Evolutionary conservation across 2,329 filamentous ascomycete genomes (phyloP), one percentile per base, ranked within the genome.

Genomic region (Diaporthe nobilis): DNA sequence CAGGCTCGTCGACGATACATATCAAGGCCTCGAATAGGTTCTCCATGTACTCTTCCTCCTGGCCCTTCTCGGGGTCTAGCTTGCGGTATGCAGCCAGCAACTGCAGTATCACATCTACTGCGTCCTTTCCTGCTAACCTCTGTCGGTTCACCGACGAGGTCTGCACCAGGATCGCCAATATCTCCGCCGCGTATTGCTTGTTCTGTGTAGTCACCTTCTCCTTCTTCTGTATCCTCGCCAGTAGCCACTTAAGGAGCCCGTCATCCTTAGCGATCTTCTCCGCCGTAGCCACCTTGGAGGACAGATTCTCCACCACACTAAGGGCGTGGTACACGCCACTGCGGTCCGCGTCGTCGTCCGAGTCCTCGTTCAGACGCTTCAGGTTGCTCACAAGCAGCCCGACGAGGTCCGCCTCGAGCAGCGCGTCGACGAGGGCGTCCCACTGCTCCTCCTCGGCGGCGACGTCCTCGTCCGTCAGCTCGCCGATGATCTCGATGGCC

Each of bases 31-130:
- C 96, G 82, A 99, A 99, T 0, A 98, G 82, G 79, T 99, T 98
- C 84, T 98, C 95, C 82, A 97, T 94, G 82, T 94, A 98, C 85
- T 99, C 97, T 82, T 98, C 96, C 83, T 98, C 97, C 70, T 97
- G 93, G 75, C 95, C 95, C 81, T 94, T 96, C 67, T 92, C 90
- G 0, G 97, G 97, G 81, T 99, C 96, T 67, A 92, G 90, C 85
- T 94, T 94, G 74, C 97, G 92, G 85, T 98, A 99, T 1, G 92
- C 87, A 1, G 96, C 94, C 0, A 97, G 90, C 0, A 98, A 88
- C 84, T 97, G 95, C 20, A 99, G 91, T 79, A 98, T 87, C 4
- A 89, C 84, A 80, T 99, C 96, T 10, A 97, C 88, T 0, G 94
- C 93, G 77, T 98, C 92, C 0, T 93, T 85, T 39, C 86, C 84